These are phyloP conservation scores for Rutstroemia sp. DNA, from an alignment of 2,329 filamentous ascomycete genomes.

Conservation along the genomic window DNA sequence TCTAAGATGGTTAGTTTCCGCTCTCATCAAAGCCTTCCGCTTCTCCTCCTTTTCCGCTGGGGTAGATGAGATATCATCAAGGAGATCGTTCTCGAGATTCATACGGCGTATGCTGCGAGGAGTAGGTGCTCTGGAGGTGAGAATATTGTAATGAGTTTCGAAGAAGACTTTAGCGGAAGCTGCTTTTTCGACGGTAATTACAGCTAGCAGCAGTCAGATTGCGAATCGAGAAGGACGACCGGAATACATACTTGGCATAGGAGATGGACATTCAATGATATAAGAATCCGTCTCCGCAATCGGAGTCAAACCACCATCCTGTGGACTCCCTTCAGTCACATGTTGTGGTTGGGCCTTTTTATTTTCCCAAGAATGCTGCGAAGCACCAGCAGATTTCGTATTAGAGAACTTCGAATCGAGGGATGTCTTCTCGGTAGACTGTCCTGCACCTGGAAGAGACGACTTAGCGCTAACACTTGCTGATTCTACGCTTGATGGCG, in stretches of 20 bases:
- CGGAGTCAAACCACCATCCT: conserved; percentile 21
- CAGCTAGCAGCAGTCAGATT: conserved; percentile 16
- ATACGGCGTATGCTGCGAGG: conserved; percentile 54
- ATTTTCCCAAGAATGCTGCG: conserved; percentile 26
- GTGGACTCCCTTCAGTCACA: conserved; percentile 15
- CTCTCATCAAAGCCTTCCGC: conserved; percentile 51
- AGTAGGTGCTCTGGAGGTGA: conserved; percentile 47
- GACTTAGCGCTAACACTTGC: conserved; percentile 25
- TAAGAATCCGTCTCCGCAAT: conserved; percentile 25
- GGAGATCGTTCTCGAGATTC: conserved; percentile 57
- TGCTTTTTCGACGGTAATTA: conserved; percentile 64
- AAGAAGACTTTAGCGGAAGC: conserved; percentile 80
- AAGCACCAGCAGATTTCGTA: conserved; percentile 20
- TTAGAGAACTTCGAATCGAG: conserved; percentile 36
- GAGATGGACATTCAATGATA: conserved; percentile 15
- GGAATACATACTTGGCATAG: conserved; percentile 22
- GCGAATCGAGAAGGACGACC: background rate
- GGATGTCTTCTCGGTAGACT: conserved; percentile 29
- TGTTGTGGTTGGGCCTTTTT: conserved; percentile 19
- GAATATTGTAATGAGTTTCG: conserved; percentile 74
- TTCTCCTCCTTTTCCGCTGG: conserved; percentile 44
- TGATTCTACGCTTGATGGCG: conserved; percentile 22
- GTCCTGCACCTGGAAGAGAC: conserved; percentile 20
- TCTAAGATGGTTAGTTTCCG: conserved; percentile 70
- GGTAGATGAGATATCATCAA: conserved; percentile 33